phyloP scores from a whole-genome alignment of 106 monocot genomes.

The Iris macrosiphon region DNA sequence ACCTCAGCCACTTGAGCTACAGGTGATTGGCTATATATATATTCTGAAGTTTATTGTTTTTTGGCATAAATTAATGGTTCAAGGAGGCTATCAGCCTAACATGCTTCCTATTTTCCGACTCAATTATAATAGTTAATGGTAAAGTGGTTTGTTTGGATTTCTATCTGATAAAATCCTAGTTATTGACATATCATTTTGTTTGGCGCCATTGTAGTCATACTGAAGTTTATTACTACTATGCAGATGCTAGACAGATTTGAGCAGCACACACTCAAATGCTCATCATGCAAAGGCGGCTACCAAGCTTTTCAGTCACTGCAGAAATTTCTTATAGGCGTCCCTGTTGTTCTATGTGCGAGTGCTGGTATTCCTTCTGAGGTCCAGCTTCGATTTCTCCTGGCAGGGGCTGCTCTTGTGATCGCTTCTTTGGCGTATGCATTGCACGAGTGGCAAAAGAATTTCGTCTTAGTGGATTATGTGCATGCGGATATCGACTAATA shows the following conservation, averaged over 20 bases:
- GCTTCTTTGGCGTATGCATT: slow-evolving; percentile 63
- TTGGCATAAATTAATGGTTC: too few relatives aligned
- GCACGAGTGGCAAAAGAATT: slow-evolving; percentile 74
- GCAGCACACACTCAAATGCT: slow-evolving; percentile 87
- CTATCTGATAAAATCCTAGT: too few relatives aligned
- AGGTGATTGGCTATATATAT: too few relatives aligned
- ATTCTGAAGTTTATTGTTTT: too few relatives aligned
- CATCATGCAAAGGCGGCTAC: slow-evolving; percentile 79
- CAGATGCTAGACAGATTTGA: slow-evolving; percentile 95
- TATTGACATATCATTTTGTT: too few relatives aligned
- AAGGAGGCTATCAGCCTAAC: too few relatives aligned
- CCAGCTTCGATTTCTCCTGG: slow-evolving; percentile 40
- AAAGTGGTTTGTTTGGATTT: too few relatives aligned
- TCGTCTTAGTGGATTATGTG: slow-evolving; percentile 82
- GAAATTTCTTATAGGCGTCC: slow-evolving; percentile 53
- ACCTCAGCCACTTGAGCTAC: too few relatives aligned
- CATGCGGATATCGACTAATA: slow-evolving; percentile 93
- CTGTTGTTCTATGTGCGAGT: slow-evolving; percentile 44
- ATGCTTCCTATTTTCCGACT: too few relatives aligned
- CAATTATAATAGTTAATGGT: too few relatives aligned
- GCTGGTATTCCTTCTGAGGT: slow-evolving; percentile 62
- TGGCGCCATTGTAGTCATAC: too few relatives aligned
- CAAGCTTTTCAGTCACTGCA: slow-evolving; percentile 47
- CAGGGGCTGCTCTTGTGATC: slow-evolving; percentile 41
- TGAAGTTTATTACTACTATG: too few relatives aligned